A percentile compares a stretch with the other conserved stretches of the same genome.
Conservation (phyloP, 352 stramenopile species). For the Elongisporangium anandrum region DNA sequence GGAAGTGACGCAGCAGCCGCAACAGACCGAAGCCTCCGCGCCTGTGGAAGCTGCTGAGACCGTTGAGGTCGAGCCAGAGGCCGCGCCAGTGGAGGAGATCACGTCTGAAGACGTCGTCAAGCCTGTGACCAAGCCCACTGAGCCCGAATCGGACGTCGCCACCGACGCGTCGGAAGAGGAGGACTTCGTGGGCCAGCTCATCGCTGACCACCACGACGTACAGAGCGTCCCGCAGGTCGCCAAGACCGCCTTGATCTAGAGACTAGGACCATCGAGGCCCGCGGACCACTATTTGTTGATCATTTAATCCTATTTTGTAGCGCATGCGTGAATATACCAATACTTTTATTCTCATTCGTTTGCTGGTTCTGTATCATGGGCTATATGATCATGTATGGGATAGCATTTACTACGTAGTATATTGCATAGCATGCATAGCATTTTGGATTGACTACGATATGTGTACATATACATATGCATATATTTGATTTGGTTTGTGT, state of each 20-base stretch:
- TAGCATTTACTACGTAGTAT: too few relatives aligned
- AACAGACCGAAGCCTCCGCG: not conserved
- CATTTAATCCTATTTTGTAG: not conserved
- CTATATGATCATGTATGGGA: too few relatives aligned
- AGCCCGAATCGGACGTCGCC: not conserved
- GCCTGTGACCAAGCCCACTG: not conserved
- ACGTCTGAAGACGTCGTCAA: not conserved
- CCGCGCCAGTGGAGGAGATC: not conserved
- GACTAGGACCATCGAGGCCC: too few relatives aligned
- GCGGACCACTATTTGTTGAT: not conserved
- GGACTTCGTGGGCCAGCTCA: not conserved
- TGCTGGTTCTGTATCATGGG: too few relatives aligned
- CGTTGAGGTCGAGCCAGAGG: not conserved
- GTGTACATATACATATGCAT: too few relatives aligned
- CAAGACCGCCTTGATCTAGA: not conserved
- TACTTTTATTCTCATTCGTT: too few relatives aligned
- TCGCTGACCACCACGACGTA: not conserved
- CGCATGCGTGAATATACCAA: not conserved
- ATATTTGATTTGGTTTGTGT: conserved; percentile 10
- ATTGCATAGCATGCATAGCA: too few relatives aligned
- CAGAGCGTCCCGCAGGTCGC: not conserved
- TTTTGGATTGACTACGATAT: too few relatives aligned
- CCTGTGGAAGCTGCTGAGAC: not conserved
- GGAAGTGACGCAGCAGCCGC: not conserved
- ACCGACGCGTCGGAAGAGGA: not conserved